Evolutionary conservation across 2,329 filamentous ascomycete genomes (phyloP), one percentile per base, ranked within the genome.

Genomic region (Emergomyces orientalis): DNA sequence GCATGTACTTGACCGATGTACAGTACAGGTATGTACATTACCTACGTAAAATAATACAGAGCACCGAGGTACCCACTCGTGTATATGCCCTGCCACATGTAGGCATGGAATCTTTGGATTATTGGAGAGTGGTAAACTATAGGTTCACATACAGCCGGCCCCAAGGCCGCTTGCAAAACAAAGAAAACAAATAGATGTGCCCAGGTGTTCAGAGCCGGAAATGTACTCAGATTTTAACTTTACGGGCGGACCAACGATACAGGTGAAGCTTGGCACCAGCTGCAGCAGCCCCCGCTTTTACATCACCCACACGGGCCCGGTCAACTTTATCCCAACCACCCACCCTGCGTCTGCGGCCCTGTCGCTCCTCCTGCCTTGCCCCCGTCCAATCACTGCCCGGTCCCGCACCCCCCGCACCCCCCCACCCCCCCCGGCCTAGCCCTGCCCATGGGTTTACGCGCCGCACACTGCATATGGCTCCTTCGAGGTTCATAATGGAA

Each of bases 291-390:
- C 17, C 41, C 7, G 47, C 37, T 32, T 54, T 39, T 56, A 60
- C 37, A 55, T 17, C 49, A 45, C 9, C 39, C 37, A 57, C 47
- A 19, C n/a, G 45, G 45, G 41, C 49, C 51, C 34, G 32, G 43
- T 34, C 56, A 60, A 60, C 37, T 45, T 30, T 60, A 43, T 51
- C 56, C 61, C 51, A 63, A 51, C 49, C 34, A 60, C 57, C 37
- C 49, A 6, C 17, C 22, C 27, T 30, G 27, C 49, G 13, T 27
- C 13, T 52, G 13, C 27, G 4, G 43, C 4, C n/a, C 9, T 9
- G 45, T 11, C 8, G 19, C n/a, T 19, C 45, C 34, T n/a, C 9
- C 9, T 3, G 34, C 34, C 9, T 11, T 11, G 6, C 5, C 32
- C 32, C 32, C 32, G 32, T 7, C 45, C n/a, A 25, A 47, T 47